phyloP scores from a whole-genome alignment of 2,329 filamentous ascomycete genomes.

The Paecilomyces sp. region DNA sequence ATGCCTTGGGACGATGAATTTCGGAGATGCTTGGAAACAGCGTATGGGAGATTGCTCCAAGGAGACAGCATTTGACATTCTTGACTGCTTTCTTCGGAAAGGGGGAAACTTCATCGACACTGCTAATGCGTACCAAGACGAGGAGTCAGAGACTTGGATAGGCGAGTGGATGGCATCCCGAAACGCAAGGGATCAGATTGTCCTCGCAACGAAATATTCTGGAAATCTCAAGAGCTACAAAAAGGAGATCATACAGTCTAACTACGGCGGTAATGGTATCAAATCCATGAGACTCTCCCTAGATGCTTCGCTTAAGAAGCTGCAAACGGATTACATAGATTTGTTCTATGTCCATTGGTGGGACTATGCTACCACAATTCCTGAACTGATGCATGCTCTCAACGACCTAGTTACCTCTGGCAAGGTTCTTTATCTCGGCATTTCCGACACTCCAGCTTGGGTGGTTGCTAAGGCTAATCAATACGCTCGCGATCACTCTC shows the following conservation, averaged over 20 bases:
- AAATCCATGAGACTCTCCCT: slow-evolving; percentile 26
- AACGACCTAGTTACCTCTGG: slow-evolving; percentile 52
- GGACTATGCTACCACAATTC: slow-evolving; percentile 51
- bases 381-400: slow-evolving; percentile 62
- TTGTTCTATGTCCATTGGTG: slow-evolving; percentile 36
- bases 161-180: slow-evolving; percentile 41
- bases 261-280: slow-evolving; percentile 24
- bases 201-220: too few relatives aligned
- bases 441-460: slow-evolving; percentile 61
- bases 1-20: slow-evolving; percentile 27
- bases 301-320: slow-evolving; percentile 13
- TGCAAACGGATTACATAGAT: slow-evolving; percentile 30
- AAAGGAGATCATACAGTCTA: slow-evolving; percentile 10
- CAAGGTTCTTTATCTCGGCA: slow-evolving; percentile 60
- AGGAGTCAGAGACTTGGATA: slow-evolving; percentile 41
- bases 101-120: slow-evolving; percentile 50
- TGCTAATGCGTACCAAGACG: slow-evolving; percentile 42
- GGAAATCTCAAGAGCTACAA: too few relatives aligned
- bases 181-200: too few relatives aligned
- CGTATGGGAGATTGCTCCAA: slow-evolving; percentile 33
- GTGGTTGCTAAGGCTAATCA: slow-evolving; percentile 39
- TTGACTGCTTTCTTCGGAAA: slow-evolving; percentile 30
- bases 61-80: too few relatives aligned
- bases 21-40: slow-evolving; percentile 15
- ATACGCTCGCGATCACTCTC: slow-evolving; percentile 61